Evolutionary conservation across 2,329 filamentous ascomycete genomes (phyloP).

Genomic region (Fusarium coicis): DNA sequence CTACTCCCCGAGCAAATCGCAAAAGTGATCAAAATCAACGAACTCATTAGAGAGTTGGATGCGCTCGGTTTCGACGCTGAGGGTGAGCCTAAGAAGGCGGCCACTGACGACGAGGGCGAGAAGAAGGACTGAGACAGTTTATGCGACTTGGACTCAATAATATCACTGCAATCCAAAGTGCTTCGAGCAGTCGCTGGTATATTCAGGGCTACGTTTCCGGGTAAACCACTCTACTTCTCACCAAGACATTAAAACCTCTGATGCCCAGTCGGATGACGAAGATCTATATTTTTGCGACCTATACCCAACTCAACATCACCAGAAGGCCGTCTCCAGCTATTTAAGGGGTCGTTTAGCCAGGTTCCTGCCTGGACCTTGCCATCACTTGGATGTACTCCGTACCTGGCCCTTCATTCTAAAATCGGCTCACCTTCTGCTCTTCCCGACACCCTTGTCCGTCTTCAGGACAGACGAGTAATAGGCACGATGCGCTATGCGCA

Average conservation of each 20-base stretch:
- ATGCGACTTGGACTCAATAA: not conserved
- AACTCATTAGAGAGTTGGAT: conserved; percentile 89
- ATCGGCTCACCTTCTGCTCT: not conserved
- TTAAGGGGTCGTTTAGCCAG: not conserved
- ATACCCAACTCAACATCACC: not conserved
- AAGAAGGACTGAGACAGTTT: conserved; percentile 39
- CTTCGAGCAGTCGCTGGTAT: not conserved
- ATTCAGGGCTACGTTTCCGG: not conserved
- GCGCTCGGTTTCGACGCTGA: conserved; percentile 85
- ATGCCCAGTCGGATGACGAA: not conserved
- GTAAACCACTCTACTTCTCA: not conserved
- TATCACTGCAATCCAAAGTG: not conserved
- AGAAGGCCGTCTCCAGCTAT: not conserved
- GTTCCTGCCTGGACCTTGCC: too few relatives aligned
- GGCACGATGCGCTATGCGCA: not conserved
- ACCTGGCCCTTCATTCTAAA: not conserved
- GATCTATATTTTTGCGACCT: not conserved
- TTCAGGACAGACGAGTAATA: not conserved
- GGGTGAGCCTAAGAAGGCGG: conserved; percentile 65
- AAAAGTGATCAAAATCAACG: conserved; percentile 97
- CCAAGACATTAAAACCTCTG: not conserved
- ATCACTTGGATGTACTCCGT: not conserved
- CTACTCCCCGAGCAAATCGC: conserved; percentile 94
- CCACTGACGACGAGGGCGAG: conserved; percentile 17
- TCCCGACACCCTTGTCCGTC: not conserved